Conservation (phyloP, 1,139 yeast species). For the Eremothecium gossypii region DNA sequence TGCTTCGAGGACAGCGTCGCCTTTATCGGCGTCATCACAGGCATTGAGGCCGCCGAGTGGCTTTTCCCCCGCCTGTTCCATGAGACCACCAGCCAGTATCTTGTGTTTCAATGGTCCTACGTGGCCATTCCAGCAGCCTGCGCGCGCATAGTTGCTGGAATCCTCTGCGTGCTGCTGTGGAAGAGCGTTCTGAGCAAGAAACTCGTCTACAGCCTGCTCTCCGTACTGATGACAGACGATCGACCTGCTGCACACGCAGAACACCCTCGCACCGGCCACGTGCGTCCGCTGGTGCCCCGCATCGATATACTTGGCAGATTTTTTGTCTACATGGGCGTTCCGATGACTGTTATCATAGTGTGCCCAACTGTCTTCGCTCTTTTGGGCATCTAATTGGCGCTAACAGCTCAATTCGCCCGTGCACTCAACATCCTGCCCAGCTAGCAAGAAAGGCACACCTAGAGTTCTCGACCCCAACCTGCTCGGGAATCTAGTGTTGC, state of each 20-base stretch:
- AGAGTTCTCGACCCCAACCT: too few species aligned
- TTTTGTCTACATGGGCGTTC: constrained; percentile 27
- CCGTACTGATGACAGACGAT: constrained; percentile 18
- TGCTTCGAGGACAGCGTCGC: constrained; percentile 95
- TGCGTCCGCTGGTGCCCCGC: constrained; percentile 7
- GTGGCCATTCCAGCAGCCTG: constrained; percentile 6
- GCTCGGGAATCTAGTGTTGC: too few species aligned
- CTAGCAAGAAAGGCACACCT: too few species aligned
- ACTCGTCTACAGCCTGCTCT: constrained; percentile 15
- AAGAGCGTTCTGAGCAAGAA: constrained; percentile 22
- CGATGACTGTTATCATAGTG: constrained; percentile 21
- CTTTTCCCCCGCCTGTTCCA: constrained; percentile 7
- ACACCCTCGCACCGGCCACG: too few species aligned
- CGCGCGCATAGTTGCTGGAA: constrained; percentile 21
- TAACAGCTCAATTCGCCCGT: too few species aligned
- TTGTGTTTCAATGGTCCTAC: constrained; percentile 26
- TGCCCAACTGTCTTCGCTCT: constrained; percentile 17
- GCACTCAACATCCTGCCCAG: too few species aligned
- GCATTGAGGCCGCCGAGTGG: constrained; percentile 36
- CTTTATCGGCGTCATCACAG: constrained; percentile 80
- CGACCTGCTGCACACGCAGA: constrained; percentile 7
- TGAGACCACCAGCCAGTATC: constrained; percentile 1
- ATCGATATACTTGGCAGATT: constrained; percentile 25
- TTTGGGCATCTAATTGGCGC: too few species aligned
- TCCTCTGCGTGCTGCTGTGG: constrained; percentile 22